Percentiles rank a stretch among this genome's conserved stretches.
phyloP scores from a whole-genome alignment of 768 basidiomycete species.

The Podaxis sp. region DNA sequence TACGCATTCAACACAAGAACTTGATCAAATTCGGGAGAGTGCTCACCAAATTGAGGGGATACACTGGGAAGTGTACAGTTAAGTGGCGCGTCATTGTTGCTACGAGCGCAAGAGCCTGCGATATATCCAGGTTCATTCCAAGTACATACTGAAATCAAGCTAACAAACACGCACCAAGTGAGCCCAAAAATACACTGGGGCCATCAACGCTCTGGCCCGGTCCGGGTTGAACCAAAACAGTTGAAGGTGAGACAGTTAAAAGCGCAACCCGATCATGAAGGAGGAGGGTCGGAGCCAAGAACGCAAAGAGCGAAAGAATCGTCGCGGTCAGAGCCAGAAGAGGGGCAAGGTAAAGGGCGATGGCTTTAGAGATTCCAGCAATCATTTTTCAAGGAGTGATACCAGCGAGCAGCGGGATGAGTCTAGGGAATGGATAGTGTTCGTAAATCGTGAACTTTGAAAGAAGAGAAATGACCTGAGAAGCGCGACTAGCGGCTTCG shows the following conservation, averaged over 20 bases:
- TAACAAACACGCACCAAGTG: constrained; percentile 50
- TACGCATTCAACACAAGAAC: background rate
- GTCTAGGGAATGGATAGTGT: background rate
- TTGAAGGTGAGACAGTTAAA: constrained; percentile 61
- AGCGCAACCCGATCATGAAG: constrained; percentile 64
- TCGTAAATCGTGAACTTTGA: background rate
- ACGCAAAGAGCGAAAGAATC: constrained; percentile 65
- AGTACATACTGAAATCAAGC: constrained; percentile 1
- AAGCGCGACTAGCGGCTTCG: constrained; percentile 29
- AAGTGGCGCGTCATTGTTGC: constrained; percentile 45
- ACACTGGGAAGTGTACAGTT: constrained; percentile 58
- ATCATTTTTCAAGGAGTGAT: constrained; percentile 50
- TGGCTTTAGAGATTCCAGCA: constrained; percentile 64
- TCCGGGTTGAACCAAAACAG: constrained; percentile 31
- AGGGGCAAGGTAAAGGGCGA: constrained; percentile 68
- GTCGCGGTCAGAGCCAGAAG: constrained; percentile 64
- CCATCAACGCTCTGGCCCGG: constrained; percentile 51
- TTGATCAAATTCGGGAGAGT: constrained; percentile 1
- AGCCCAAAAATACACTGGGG: constrained; percentile 65
- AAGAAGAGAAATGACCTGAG: background rate
- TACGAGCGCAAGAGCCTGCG: constrained; percentile 67
- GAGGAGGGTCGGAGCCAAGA: constrained; percentile 62
- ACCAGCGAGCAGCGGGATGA: background rate
- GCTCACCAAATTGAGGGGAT: constrained; percentile 63
- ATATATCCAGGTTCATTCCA: background rate